Conservation (phyloP, 2,329 filamentous ascomycete genomes). For the Macrophomina tecta region DNA sequence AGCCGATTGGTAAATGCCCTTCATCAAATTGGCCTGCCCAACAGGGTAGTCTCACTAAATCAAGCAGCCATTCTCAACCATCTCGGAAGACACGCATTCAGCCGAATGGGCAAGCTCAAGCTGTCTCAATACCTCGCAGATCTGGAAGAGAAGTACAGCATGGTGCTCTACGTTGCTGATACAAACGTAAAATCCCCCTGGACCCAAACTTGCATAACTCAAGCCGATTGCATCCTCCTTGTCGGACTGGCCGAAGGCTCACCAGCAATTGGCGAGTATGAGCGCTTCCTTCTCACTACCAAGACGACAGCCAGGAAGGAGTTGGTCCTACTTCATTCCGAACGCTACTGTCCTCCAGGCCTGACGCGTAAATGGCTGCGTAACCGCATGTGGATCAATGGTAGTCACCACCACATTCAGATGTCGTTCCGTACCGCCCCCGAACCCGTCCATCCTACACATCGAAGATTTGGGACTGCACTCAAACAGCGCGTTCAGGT, state of each 20-base stretch:
- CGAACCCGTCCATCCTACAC: slow-evolving; percentile 76
- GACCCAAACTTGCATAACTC: slow-evolving; percentile 97
- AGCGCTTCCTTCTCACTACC: slow-evolving; percentile 93
- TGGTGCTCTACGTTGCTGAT: slow-evolving; percentile 95
- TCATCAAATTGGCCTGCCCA: slow-evolving; percentile 84
- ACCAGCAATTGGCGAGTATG: slow-evolving; percentile 91
- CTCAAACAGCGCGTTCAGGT: slow-evolving; percentile 94
- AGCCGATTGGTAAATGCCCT: slow-evolving; percentile 85
- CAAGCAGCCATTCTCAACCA: slow-evolving; percentile 95
- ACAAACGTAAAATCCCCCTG: slow-evolving; percentile 96
- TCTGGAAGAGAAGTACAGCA: slow-evolving; percentile 93
- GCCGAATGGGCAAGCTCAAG: slow-evolving; percentile 95
- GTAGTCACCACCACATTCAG: slow-evolving; percentile 95
- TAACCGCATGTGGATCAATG: slow-evolving; percentile 97
- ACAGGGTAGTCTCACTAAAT: slow-evolving; percentile 89
- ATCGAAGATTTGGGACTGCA: slow-evolving; percentile 80
- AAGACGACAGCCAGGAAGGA: slow-evolving; percentile 96
- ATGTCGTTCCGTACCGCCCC: slow-evolving; percentile 84
- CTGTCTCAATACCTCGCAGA: slow-evolving; percentile 95
- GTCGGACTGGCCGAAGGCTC: slow-evolving; percentile 91
- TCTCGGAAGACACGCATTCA: slow-evolving; percentile 94
- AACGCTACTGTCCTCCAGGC: slow-evolving; percentile 84
- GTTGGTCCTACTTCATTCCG: slow-evolving; percentile 84
- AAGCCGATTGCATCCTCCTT: slow-evolving; percentile 93
- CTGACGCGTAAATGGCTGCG: slow-evolving; percentile 84